Base-by-base conservation (phyloP, 148 eudicot genomes). In the Fagopyrum homotropicum region DNA sequence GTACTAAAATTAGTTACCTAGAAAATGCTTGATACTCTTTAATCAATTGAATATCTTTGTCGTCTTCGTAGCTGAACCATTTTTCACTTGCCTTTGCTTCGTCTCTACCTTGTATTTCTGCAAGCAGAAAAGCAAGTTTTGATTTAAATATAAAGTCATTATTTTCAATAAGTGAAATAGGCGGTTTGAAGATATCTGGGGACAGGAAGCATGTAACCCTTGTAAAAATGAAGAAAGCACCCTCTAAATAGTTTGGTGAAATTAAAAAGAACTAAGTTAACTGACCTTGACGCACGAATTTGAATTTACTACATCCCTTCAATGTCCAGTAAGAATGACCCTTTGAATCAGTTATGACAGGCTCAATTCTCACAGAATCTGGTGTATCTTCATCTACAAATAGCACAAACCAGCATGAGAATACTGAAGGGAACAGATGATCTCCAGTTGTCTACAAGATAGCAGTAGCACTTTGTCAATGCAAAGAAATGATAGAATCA, bases 261-360 rank as follows among this genome's bases (percentile, higher is more conserved):
- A 48, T n/a, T 72, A 48, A 63, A 55, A 46, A 54, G 70, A 45
- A 72, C 79, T 63, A 76, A 55, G 51, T 44, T 63, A 40, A 72
- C 79, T 63, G 75, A 87, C 93, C 89, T 85, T 87, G 97, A 75
- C 80, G 81, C 19, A 91, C 75, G 29, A 88, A 45, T 57, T 72
- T 77, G 72, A 87, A 68, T n/a, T 78, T 77, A 77, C 59, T 75
- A 75, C 63, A 80, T 72, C 88, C 75, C 49, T 82, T 85, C 56
- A 93, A 80, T 83, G 80, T 90, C 95, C 95, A 93, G 77, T 75
- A 88, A 17, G 73, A 85, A 76, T 50, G 78, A 56, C 98, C 97
- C 29, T 80, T 63, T 45, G 40, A 73, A 73, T 76, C 87, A 75
- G 79, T 57, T 80, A 85, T 59, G 30, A 84, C 69, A 35, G 95